Evolutionary conservation across 371 early-diverging fungal genomes (phyloP).

Genomic region (Apophysomyces ossiformis): DNA sequence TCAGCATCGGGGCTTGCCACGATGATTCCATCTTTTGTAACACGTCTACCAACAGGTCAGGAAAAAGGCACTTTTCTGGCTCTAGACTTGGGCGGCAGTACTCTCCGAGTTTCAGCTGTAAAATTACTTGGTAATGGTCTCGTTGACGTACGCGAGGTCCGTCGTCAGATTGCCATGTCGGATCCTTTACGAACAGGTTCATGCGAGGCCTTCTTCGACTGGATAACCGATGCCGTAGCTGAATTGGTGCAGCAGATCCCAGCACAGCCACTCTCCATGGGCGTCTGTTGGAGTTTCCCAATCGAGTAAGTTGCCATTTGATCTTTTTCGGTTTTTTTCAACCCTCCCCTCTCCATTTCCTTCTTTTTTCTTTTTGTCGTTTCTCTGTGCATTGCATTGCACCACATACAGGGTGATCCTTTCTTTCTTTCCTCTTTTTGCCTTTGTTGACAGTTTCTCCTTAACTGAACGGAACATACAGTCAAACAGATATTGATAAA

Average conservation of each 20-base stretch:
- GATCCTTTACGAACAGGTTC: conserved; percentile 71
- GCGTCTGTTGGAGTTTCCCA: conserved; percentile 59
- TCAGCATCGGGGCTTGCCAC: conserved; percentile 56
- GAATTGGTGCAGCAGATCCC: conserved; percentile 35
- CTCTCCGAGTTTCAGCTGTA: conserved; percentile 83
- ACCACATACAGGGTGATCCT: not conserved
- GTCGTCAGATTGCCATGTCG: conserved; percentile 62
- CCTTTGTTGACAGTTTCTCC: not conserved
- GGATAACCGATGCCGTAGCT: conserved; percentile 73
- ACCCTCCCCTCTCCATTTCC: not conserved
- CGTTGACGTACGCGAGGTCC: conserved; percentile 69
- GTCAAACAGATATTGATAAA: conserved; percentile 76
- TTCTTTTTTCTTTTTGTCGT: not conserved
- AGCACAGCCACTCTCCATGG: conserved; percentile 39
- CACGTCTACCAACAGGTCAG: conserved; percentile 75
- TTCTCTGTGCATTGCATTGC: conserved; percentile 3
- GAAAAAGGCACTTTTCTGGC: conserved; percentile 87
- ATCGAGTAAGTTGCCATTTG: conserved; percentile 41
- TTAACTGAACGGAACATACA: conserved; percentile 13
- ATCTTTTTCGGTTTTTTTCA: conserved; percentile 4
- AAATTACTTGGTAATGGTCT: conserved; percentile 71
- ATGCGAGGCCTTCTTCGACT: conserved; percentile 81
- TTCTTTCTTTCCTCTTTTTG: conserved; percentile 2
- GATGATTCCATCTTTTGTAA: conserved; percentile 85
- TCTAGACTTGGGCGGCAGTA: conserved; percentile 92